phyloP scores from a whole-genome alignment of 192 early-diverging fungal genomes.

The Dimargaris cristalligena region DNA sequence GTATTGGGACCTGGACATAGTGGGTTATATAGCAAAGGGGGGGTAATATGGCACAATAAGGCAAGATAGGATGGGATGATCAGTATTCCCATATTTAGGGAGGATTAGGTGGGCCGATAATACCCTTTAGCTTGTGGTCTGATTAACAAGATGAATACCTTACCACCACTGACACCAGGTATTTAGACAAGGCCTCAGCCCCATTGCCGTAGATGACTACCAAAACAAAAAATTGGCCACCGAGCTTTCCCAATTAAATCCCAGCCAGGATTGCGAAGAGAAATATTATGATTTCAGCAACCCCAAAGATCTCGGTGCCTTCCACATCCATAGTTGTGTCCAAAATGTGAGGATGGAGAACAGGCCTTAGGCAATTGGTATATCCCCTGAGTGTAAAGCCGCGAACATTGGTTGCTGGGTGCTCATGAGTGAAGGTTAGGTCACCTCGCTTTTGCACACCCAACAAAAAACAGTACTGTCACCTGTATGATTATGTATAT shows the following conservation, averaged over 20 bases:
- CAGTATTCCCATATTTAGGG: no score
- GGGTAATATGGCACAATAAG: no score
- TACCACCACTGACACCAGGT: no score
- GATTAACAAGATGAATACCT: no score
- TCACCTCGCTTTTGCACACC: constrained; percentile 18
- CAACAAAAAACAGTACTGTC: constrained; percentile 23
- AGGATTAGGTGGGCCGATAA: no score
- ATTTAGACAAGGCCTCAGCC: no score
- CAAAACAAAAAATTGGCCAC: no score
- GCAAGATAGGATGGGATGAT: no score
- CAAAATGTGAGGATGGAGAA: not conserved
- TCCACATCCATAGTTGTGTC: not conserved
- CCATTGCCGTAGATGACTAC: no score
- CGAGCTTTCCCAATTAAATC: not conserved
- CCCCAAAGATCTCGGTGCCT: not conserved
- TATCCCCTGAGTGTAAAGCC: constrained; percentile 20
- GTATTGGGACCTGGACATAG: no score
- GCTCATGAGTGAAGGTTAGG: constrained; percentile 18
- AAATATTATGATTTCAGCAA: not conserved
- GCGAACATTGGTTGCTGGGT: constrained; percentile 19
- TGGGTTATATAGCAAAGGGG: no score
- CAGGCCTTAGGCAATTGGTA: not conserved
- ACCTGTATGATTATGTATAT: constrained; percentile 28
- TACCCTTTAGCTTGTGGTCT: no score
- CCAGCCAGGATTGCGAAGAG: not conserved